Conservation (phyloP, 768 basidiomycete species). For the Lyophyllum decastes region DNA sequence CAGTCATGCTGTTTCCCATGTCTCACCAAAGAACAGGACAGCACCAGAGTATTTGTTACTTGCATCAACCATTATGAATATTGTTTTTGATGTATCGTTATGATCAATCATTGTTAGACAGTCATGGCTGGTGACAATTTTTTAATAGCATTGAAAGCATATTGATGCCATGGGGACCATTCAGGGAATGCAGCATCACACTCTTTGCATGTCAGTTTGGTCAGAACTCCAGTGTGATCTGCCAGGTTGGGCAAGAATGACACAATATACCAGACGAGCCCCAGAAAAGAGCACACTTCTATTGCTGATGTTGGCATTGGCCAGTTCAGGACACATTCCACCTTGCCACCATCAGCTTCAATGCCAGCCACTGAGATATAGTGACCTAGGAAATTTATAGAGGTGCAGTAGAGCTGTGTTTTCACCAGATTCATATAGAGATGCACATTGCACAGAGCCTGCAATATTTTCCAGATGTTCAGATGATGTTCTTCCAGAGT, state of each 20-base stretch:
- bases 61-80: constrained; percentile 30
- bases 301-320: neutral
- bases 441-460: constrained; percentile 7
- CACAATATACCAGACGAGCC: constrained; percentile 20
- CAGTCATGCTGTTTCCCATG: neutral
- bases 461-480: constrained; percentile 26
- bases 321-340: constrained; percentile 16
- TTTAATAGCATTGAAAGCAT: constrained; percentile 30
- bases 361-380: constrained; percentile 26
- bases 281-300: constrained; percentile 26
- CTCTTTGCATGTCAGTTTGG: constrained; percentile 19
- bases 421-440: constrained; percentile 21
- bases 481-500: constrained; percentile 30
- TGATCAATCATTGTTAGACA: constrained; percentile 19
- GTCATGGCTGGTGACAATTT: constrained; percentile 21
- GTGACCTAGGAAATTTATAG: constrained; percentile 20
- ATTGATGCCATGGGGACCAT: constrained; percentile 26
- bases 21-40: constrained; percentile 4
- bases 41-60: constrained; percentile 22
- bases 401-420: constrained; percentile 18
- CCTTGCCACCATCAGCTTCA: constrained; percentile 21
- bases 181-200: neutral
- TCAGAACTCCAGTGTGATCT: neutral
- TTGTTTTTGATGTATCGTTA: constrained; percentile 18
- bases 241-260: constrained; percentile 25